Evolutionary conservation across 2,329 filamentous ascomycete genomes (phyloP).

Genomic region (Lecanicillium sp.): DNA sequence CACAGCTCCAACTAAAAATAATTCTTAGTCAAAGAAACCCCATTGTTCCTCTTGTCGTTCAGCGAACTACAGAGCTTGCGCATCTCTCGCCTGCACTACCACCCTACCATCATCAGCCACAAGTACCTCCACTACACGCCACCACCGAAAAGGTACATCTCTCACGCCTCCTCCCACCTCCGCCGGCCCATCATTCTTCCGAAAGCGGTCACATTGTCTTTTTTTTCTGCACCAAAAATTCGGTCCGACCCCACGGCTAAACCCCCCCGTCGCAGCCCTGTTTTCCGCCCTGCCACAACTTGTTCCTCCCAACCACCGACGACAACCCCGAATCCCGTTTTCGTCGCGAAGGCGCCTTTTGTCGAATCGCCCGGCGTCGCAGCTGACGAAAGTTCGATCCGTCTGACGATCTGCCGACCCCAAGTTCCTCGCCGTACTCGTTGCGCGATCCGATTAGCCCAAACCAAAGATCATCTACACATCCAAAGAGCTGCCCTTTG

Average conservation of each 20-base stretch:
- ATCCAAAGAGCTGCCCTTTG: not conserved
- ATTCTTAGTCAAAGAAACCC: no score
- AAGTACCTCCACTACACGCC: no score
- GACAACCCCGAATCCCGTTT: not conserved
- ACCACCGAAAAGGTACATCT: not conserved
- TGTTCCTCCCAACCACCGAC: not conserved
- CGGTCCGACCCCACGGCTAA: not conserved
- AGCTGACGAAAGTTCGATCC: no score
- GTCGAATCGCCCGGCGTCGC: not conserved
- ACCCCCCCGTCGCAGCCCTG: slow-evolving; percentile 1
- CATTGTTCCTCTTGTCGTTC: no score
- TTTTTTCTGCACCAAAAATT: slow-evolving; percentile 2
- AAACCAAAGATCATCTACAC: no score
- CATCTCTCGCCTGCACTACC: no score
- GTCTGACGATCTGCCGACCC: no score
- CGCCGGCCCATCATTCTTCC: slow-evolving; percentile 7
- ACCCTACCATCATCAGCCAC: no score
- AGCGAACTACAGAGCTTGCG: no score
- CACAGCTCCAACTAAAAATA: no score
- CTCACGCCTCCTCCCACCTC: not conserved
- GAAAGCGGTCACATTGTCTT: slow-evolving; percentile 10
- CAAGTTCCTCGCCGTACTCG: no score
- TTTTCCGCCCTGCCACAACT: not conserved
- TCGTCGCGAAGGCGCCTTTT: not conserved
- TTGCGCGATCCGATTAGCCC: slow-evolving; percentile 9